Conservation (phyloP, 176 grass and related monocot genomes). For the Bolboschoenus planiculmis region DNA sequence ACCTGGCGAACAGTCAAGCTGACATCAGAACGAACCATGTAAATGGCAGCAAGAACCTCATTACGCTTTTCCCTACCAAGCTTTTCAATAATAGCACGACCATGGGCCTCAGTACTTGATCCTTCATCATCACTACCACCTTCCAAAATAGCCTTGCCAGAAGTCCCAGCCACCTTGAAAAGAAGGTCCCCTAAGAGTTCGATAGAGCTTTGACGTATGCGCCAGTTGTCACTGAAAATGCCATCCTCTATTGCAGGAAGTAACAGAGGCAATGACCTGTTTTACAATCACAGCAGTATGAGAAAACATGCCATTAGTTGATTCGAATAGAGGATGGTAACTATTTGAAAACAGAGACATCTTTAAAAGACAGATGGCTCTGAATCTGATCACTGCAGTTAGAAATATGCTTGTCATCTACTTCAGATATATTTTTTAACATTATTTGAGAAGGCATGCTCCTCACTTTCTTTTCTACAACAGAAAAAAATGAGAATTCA, state of each 20-base stretch:
- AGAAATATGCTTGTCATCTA: background rate
- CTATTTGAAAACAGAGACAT: background rate
- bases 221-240: constrained; percentile 97
- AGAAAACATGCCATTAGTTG: background rate
- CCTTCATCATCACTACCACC: constrained; percentile 99
- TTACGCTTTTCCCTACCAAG: constrained; percentile 82
- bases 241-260: constrained; percentile 96
- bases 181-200: constrained; percentile 95
- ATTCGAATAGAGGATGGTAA: background rate
- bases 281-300: constrained; percentile 25
- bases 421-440: background rate
- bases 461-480: background rate
- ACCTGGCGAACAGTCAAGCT: constrained; percentile 95
- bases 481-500: constrained; percentile 18
- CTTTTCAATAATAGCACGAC: constrained; percentile 93
- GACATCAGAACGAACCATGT: constrained; percentile 98
- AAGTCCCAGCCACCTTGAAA: constrained; percentile 98
- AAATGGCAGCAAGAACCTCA: constrained; percentile 97
- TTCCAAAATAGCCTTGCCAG: constrained; percentile 94
- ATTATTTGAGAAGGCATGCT: background rate
- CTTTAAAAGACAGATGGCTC: background rate
- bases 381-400: background rate
- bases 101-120: constrained; percentile 97
- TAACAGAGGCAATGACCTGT: constrained; percentile 82
- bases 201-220: constrained; percentile 90